Conservation (phyloP, 768 basidiomycete species). For the Naganishia friedmannii region DNA sequence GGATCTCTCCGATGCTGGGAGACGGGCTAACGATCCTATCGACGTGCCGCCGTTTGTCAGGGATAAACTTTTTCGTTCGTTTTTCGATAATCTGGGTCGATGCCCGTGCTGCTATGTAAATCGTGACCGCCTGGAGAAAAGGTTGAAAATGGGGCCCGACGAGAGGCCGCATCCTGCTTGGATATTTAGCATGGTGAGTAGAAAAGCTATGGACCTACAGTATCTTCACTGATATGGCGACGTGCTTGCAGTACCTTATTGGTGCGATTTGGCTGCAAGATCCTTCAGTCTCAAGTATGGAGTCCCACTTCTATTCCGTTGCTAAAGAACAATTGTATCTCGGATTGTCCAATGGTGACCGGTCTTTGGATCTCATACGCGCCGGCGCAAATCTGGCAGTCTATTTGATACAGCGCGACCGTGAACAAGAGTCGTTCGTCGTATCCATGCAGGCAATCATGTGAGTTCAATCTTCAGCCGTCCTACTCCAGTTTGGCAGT, state of each 20-base stretch:
- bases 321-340: background rate
- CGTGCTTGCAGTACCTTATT: background rate
- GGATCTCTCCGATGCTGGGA: background rate
- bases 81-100: background rate
- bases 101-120: conserved; percentile 8
- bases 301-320: conserved; percentile 7
- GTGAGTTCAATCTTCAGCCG: background rate
- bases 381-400: background rate
- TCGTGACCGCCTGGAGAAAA: background rate
- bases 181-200: conserved; percentile 18
- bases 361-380: conserved; percentile 3
- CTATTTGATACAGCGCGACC: background rate
- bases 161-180: conserved; percentile 8
- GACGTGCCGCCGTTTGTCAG: conserved; percentile 2
- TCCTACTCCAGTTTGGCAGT: background rate
- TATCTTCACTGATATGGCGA: background rate
- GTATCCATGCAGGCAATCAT: background rate
- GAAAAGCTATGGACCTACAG: too few relatives aligned
- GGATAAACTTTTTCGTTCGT: conserved; percentile 7
- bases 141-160: background rate
- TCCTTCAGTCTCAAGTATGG: conserved; percentile 3
- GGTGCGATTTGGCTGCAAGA: conserved; percentile 14
- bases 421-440: background rate
- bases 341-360: conserved; percentile 4
- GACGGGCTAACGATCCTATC: background rate